Percentiles rank a stretch among this genome's conserved stretches.
Evolutionary conservation across 1,284 basidiomycete genomes (phyloP).

Genomic region (Bjerkandera adusta): DNA sequence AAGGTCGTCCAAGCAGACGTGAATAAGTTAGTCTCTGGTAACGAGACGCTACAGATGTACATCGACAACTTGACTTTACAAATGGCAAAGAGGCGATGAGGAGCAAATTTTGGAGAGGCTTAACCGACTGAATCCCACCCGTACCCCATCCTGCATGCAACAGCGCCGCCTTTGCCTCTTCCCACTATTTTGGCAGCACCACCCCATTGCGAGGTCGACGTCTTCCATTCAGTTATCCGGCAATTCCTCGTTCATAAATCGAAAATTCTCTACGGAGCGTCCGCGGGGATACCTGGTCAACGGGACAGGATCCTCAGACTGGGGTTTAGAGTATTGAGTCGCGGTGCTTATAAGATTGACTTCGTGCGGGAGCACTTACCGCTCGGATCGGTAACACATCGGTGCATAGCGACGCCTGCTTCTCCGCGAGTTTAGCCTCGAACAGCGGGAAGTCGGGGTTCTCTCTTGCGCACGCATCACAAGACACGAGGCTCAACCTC

Average conservation of each 20-base stretch:
- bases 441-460: slow-evolving; percentile 27
- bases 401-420: slow-evolving; percentile 29
- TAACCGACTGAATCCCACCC: no score
- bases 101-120: no score
- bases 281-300: slow-evolving; percentile 38
- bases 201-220: no score
- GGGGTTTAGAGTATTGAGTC: slow-evolving; percentile 8
- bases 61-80: slow-evolving; percentile 85
- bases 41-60: slow-evolving; percentile 83
- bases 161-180: no score
- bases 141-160: neutral
- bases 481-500: slow-evolving; percentile 36
- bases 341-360: no score
- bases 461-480: slow-evolving; percentile 27
- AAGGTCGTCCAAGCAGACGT: slow-evolving; percentile 71
- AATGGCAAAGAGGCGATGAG: slow-evolving; percentile 71
- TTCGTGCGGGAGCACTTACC: slow-evolving; percentile 31
- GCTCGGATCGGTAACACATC: slow-evolving; percentile 33
- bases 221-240: no score
- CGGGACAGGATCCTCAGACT: slow-evolving; percentile 42
- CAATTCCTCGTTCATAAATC: slow-evolving; percentile 32
- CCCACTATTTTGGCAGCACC: neutral
- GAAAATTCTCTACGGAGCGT: slow-evolving; percentile 40
- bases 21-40: slow-evolving; percentile 73
- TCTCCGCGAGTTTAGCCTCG: slow-evolving; percentile 29